Base-by-base conservation (phyloP, 805 yeast species). In the Yamadazyma paraphyllophila region DNA sequence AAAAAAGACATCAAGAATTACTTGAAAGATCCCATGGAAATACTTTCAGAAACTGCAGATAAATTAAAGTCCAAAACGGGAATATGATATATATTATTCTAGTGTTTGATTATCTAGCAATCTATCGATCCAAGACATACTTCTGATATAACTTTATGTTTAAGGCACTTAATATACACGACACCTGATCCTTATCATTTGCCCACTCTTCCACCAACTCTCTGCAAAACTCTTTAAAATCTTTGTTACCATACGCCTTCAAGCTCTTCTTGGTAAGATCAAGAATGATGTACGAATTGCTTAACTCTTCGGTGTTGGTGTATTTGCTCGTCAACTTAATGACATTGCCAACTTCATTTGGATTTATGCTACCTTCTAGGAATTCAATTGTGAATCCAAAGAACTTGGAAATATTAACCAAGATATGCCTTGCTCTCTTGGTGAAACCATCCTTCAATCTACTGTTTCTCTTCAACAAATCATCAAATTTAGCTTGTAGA, bases 301-400 rank as follows among this genome's bases (percentile, higher is more conserved):
- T 62, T 3, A 56, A 44, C n/a, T 57, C 57, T 8, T 60, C 60
- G 10, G 60, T 58, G 15, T 50, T 50, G 47, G 59, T 54, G 51
- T 58, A 70, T 73, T 65, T 77, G 67, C 57, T 83, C 62, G 54
- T 73, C 63, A 56, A 82, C 66, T 63, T 85, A 70, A 55, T 84
- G 69, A 69, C 79, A 67, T 60, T 77, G 63, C 67, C 81, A 68
- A 52, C 74, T 69, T 59, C 74, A 47, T 66, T 65, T 3, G 75
- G 72, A 46, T 70, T 71, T 17, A 68, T 55, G 2, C 74, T 65
- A 48, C 66, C 66, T 11, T 74, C 72, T 31, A 81, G 62, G 51
- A 88, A 83, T 57, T 87, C 95, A 17, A 89, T 66, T 39, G 78
- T 76, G 61, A 80, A 88, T 0, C 96, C 96, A 42, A 90, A 72